phyloP scores from a whole-genome alignment of 257 asterid genomes.

The Ilex asprella region DNA sequence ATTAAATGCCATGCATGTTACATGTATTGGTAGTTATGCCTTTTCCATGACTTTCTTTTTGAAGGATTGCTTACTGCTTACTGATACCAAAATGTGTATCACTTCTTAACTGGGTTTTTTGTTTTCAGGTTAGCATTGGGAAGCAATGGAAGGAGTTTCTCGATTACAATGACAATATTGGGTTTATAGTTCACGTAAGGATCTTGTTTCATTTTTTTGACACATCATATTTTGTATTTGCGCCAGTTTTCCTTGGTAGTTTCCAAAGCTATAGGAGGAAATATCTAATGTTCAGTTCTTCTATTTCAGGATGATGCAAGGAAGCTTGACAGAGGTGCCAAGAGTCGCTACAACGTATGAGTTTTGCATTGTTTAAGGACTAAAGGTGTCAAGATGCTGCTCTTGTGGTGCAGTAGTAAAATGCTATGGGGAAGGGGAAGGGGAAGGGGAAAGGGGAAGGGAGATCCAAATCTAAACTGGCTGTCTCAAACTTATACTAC shows the following conservation, averaged over 20 bases:
- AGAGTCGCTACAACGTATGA: conserved; percentile 49
- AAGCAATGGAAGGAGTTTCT: conserved; percentile 86
- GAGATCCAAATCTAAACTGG: too few relatives aligned
- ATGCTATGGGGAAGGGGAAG: neutral
- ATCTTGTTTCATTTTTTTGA: neutral
- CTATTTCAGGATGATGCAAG: conserved; percentile 66
- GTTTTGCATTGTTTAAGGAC: conserved; percentile 1
- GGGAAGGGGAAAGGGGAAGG: too few relatives aligned
- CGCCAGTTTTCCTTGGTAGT: neutral
- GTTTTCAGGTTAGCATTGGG: conserved; percentile 76
- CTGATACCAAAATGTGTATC: too few relatives aligned
- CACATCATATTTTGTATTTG: neutral
- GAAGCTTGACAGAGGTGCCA: conserved; percentile 54
- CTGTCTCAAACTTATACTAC: too few relatives aligned
- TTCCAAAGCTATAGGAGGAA: neutral
- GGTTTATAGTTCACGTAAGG: conserved; percentile 76
- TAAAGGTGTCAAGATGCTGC: neutral
- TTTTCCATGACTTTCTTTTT: too few relatives aligned
- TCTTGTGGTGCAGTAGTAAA: neutral
- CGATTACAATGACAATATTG: conserved; percentile 66
- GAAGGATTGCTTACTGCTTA: too few relatives aligned
- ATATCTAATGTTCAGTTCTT: neutral
- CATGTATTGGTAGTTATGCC: too few relatives aligned
- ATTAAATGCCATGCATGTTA: too few relatives aligned
- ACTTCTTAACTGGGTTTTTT: neutral